Evolutionary conservation across 768 basidiomycete genomes (phyloP).

Genomic region (Psilocybe sp.): DNA sequence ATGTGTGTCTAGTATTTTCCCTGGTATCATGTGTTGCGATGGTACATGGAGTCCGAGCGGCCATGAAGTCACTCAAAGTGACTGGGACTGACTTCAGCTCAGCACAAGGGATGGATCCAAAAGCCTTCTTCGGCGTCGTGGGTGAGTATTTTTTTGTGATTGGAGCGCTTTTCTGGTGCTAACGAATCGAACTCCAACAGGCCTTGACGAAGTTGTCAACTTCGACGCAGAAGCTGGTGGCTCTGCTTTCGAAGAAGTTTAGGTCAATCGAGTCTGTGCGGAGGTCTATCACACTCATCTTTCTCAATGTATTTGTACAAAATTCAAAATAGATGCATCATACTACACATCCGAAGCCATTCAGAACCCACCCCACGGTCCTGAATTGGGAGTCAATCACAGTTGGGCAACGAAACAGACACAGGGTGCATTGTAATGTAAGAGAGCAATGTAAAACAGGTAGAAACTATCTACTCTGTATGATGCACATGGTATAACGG

Average conservation of each 20-base stretch:
- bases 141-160: constrained; percentile 35
- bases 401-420: no score
- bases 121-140: constrained; percentile 76
- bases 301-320: no score
- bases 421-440: no score
- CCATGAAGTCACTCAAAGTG: constrained; percentile 72
- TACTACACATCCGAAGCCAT: no score
- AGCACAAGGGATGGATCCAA: constrained; percentile 72
- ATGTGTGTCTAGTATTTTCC: constrained; percentile 57
- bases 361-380: no score
- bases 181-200: background rate
- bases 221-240: constrained; percentile 6
- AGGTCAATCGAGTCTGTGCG: background rate
- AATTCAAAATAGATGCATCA: no score
- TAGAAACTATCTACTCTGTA: no score
- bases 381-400: no score
- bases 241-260: constrained; percentile 4
- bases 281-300: no score
- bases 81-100: constrained; percentile 69
- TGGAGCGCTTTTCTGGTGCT: background rate
- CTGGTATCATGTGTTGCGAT: constrained; percentile 75
- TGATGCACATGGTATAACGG: no score
- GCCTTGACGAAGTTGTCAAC: constrained; percentile 5
- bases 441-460: no score
- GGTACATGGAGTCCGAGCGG: constrained; percentile 70